Percentiles rank a stretch among this genome's conserved stretches.
These are phyloP conservation scores for Umbilicus rupestris DNA, from an alignment of 164 flowering plant genomes.

Conservation along the genomic window DNA sequence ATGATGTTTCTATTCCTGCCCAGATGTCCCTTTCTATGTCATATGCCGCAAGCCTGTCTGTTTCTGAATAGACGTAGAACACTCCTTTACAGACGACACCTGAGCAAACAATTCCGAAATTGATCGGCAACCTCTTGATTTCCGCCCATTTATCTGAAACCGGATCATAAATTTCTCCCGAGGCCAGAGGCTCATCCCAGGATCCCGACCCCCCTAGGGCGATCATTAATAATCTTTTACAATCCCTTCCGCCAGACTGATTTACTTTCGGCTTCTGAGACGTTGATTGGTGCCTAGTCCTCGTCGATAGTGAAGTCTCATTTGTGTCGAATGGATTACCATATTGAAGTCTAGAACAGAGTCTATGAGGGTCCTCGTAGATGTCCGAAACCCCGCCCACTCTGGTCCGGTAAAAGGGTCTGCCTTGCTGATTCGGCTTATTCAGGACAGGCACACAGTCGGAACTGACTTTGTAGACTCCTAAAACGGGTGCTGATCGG, in stretches of 20 bases:
- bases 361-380: slow-evolving; percentile 93
- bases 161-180: slow-evolving; percentile 91
- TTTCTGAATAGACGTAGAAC: slow-evolving; percentile 81
- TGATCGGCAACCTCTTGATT: slow-evolving; percentile 59
- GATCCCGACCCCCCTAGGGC: slow-evolving; percentile 85
- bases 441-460: slow-evolving; percentile 33
- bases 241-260: slow-evolving; percentile 23
- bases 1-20: slow-evolving; percentile 56
- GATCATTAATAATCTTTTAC: slow-evolving; percentile 57
- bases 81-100: slow-evolving; percentile 62
- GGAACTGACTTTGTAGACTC: slow-evolving; percentile 50
- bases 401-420: slow-evolving; percentile 47
- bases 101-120: slow-evolving; percentile 73
- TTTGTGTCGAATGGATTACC: slow-evolving; percentile 25
- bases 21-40: slow-evolving; percentile 76
- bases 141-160: slow-evolving; percentile 73
- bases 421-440: slow-evolving; percentile 47
- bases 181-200: slow-evolving; percentile 85
- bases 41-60: slow-evolving; percentile 67
- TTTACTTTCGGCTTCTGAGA: slow-evolving; percentile 28
- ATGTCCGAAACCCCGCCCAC: slow-evolving; percentile 72
- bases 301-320: slow-evolving; percentile 26
- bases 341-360: slow-evolving; percentile 66
- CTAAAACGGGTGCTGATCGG: slow-evolving; percentile 71
- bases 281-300: slow-evolving; percentile 32